Evolutionary conservation across 805 yeast species (phyloP).

Genomic region (Kodamaea leandrae): DNA sequence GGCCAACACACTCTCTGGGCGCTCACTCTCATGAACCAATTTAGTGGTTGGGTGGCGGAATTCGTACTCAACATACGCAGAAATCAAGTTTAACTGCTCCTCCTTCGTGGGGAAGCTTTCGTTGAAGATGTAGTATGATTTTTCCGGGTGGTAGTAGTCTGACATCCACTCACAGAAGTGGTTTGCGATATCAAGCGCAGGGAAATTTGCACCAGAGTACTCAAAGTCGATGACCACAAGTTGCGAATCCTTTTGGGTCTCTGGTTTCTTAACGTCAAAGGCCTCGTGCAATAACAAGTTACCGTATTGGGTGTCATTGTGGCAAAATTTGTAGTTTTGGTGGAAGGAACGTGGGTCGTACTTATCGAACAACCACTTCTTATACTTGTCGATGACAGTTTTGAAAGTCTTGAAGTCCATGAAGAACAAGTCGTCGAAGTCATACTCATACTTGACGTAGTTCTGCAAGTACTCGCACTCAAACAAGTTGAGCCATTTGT

Average conservation of each 20-base stretch:
- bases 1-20: constrained; percentile 16
- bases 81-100: constrained; percentile 67
- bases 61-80: constrained; percentile 72
- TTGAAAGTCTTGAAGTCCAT: constrained; percentile 52
- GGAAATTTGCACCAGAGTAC: constrained; percentile 86
- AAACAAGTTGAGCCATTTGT: constrained; percentile 61
- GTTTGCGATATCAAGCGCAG: constrained; percentile 88
- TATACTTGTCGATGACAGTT: constrained; percentile 48
- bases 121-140: constrained; percentile 50
- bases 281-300: constrained; percentile 66
- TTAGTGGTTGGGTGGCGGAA: constrained; percentile 37
- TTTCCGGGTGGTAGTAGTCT: constrained; percentile 68
- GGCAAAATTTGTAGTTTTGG: constrained; percentile 73
- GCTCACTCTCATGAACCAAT: constrained; percentile 12
- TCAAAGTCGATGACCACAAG: constrained; percentile 95
- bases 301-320: constrained; percentile 96
- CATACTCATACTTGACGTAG: constrained; percentile 29
- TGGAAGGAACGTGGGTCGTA: constrained; percentile 46
- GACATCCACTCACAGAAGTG: constrained; percentile 98
- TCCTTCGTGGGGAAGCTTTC: constrained; percentile 63
- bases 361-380: constrained; percentile 55
- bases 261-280: constrained; percentile 47
- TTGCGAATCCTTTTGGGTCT: constrained; percentile 38
- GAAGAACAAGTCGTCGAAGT: constrained; percentile 39
- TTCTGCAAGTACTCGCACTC: constrained; percentile 43